A percentile compares a stretch with the other conserved stretches of the same genome.
These are phyloP conservation scores for Colletotrichum caudatum DNA, from an alignment of 2,329 filamentous ascomycete species.

Conservation along the genomic window DNA sequence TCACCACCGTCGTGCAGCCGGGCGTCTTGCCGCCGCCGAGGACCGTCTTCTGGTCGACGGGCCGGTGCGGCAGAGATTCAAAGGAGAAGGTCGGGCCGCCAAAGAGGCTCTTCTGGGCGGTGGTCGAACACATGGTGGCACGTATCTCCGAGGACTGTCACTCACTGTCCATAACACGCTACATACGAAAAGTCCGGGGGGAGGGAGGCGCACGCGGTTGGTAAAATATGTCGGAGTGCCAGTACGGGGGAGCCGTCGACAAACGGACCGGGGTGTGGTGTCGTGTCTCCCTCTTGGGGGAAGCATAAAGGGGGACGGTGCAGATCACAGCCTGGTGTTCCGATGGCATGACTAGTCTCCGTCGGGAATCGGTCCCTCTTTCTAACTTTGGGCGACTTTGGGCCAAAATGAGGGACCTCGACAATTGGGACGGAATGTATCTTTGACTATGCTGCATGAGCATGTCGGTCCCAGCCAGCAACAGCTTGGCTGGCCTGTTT, in stretches of 20 bases:
- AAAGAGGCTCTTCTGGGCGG: slow-evolving; percentile 8
- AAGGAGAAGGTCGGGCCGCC: slow-evolving; percentile 15
- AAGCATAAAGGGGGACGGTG: slow-evolving; percentile 36
- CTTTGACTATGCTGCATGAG: slow-evolving; percentile 17
- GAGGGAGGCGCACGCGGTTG: slow-evolving; percentile 10
- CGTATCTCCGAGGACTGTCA: slow-evolving; percentile 18
- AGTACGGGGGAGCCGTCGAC: background rate
- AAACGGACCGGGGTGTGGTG: slow-evolving; percentile 19
- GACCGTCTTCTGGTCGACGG: background rate
- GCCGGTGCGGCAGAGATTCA: background rate
- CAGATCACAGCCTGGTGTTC: slow-evolving; percentile 34
- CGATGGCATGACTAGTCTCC: slow-evolving; percentile 38
- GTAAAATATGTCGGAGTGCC: slow-evolving; percentile 18
- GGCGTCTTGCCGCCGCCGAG: slow-evolving; percentile 17
- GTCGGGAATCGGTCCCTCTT: slow-evolving; percentile 26
- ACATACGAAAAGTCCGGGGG: background rate
- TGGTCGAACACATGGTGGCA: slow-evolving; percentile 15
- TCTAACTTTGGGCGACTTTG: slow-evolving; percentile 38
- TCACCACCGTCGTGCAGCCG: slow-evolving; percentile 25
- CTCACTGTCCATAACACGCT: slow-evolving; percentile 19
- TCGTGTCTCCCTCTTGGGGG: background rate
- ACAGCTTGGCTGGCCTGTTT: slow-evolving; percentile 12
- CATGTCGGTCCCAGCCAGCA: slow-evolving; percentile 36
- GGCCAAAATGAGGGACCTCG: slow-evolving; percentile 15
- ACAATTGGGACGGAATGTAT: slow-evolving; percentile 31